These are phyloP conservation scores for Leccinum fibrillosum DNA, from an alignment of 768 basidiomycete species.

Conservation along the genomic window DNA sequence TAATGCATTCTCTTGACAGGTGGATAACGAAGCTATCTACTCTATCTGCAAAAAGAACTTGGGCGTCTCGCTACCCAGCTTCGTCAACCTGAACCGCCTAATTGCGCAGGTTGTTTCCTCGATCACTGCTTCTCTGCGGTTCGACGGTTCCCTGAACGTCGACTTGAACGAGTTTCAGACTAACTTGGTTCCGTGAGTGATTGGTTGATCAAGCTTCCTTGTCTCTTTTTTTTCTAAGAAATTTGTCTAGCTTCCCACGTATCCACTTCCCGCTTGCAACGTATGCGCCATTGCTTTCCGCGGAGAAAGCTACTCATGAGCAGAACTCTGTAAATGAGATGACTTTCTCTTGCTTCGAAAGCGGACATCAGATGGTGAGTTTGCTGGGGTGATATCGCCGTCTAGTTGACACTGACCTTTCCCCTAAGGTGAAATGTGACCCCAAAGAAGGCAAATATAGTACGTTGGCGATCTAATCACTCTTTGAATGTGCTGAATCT, in stretches of 20 bases:
- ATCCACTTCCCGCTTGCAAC: constrained; percentile 98
- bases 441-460: constrained; percentile 99
- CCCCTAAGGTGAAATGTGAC: constrained; percentile 71
- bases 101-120: constrained; percentile 99
- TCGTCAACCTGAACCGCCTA: constrained; percentile 91
- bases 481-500: constrained; percentile 12
- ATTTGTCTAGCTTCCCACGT: constrained; percentile 74
- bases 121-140: constrained; percentile 94
- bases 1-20: constrained; percentile 40
- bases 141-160: constrained; percentile 96
- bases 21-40: constrained; percentile 99
- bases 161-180: constrained; percentile 99
- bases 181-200: constrained; percentile 89
- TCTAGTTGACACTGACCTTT: constrained; percentile 2
- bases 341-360: constrained; percentile 98
- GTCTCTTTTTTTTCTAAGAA: background rate
- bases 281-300: constrained; percentile 92
- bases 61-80: constrained; percentile 79
- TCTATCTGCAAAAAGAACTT: constrained; percentile 99
- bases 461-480: constrained; percentile 35
- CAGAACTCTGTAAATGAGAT: constrained; percentile 97
- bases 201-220: background rate
- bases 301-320: constrained; percentile 93
- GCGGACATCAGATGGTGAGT: constrained; percentile 88
- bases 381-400: background rate